Percentiles rank a stretch among this genome's conserved stretches.
Evolutionary conservation across 192 early-diverging fungal genomes (phyloP).

Genomic region (Entomortierella beljakovae): DNA sequence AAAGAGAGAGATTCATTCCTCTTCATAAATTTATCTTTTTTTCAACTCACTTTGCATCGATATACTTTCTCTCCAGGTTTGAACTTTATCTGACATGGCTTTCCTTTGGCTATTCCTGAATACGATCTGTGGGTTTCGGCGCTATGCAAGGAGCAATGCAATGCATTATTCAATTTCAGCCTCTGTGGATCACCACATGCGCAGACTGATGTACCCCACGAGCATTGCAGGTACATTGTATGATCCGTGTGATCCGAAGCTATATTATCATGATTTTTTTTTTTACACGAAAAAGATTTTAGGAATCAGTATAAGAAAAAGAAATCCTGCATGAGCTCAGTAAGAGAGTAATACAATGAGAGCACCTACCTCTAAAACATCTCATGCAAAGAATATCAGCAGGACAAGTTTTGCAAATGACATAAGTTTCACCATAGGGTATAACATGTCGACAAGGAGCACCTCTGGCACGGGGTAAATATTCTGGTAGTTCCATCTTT

Average conservation of each 20-base stretch:
- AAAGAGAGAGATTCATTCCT: neutral
- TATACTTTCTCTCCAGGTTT: conserved; percentile 29
- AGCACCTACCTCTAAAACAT: conserved; percentile 42
- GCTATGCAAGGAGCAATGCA: conserved; percentile 37
- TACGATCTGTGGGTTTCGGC: conserved; percentile 25
- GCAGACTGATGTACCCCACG: conserved; percentile 39
- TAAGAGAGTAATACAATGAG: neutral
- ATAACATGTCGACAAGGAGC: conserved; percentile 36
- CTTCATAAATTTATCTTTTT: neutral
- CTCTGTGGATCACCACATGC: conserved; percentile 10
- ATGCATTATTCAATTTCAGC: conserved; percentile 2
- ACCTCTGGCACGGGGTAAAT: conserved; percentile 27
- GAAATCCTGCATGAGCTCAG: neutral
- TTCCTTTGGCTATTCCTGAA: conserved; percentile 22
- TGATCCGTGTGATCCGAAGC: conserved; percentile 41
- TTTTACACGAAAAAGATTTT: too few relatives aligned
- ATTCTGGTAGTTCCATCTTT: conserved; percentile 39
- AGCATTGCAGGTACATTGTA: conserved; percentile 46
- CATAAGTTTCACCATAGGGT: conserved; percentile 46
- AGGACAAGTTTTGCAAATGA: conserved; percentile 43
- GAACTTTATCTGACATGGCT: conserved; percentile 17
- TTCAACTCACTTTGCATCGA: conserved; percentile 28
- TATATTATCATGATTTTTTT: too few relatives aligned
- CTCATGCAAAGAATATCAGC: conserved; percentile 36
- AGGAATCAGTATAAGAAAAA: too few relatives aligned